Evolutionary conservation across 1,284 basidiomycete species (phyloP), one percentile per base, ranked within the genome.

Genomic region (Athelia psychrophila): DNA sequence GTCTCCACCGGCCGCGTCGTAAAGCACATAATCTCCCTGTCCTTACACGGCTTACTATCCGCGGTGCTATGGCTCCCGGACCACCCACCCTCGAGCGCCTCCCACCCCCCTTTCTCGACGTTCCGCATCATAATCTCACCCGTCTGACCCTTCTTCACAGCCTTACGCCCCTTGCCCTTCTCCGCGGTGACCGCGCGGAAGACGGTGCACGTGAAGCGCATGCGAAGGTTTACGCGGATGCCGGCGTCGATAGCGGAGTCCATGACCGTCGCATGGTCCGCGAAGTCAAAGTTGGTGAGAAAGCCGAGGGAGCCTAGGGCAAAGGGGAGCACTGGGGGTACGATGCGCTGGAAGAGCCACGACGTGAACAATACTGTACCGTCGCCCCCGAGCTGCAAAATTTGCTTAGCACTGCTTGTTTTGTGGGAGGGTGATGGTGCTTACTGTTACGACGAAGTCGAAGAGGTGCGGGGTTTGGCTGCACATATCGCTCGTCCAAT

Each of bases 321-420:
- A 68, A 99, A 99, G 0, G 97, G 89, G 23, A 99, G 84, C 35
- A 99, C 94, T 4, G 97, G 97, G 12, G 97, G 97, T 12, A 99
- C 97, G 63, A 98, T 94, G 57, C 88, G 86, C 67, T 99, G 97
- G 78, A 99, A 99, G 32, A 99, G 79, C 97, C 97, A 99, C 3
- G 97, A 99, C 4, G 97, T 98, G 75, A 98, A 99, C 19, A 99
- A 81, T 1, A 99, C 96, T 0, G 97, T 99, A 12, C 97, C 97
- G 67, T 99, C 97, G 16, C 97, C 97, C 44, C 97, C 97, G 54
- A 97, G 87, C 89, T 95, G 55, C 40, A 30, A 35, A 27, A 9
- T 24, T 24, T 23, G 46, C 15, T 60, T 52, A 44, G 35, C 58
- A 59, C 49, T 55, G 32, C 53, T 52, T 54, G 52, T 47, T 44